Evolutionary conservation across 257 asterid species (phyloP).

Genomic region (Leonotis leonurus): DNA sequence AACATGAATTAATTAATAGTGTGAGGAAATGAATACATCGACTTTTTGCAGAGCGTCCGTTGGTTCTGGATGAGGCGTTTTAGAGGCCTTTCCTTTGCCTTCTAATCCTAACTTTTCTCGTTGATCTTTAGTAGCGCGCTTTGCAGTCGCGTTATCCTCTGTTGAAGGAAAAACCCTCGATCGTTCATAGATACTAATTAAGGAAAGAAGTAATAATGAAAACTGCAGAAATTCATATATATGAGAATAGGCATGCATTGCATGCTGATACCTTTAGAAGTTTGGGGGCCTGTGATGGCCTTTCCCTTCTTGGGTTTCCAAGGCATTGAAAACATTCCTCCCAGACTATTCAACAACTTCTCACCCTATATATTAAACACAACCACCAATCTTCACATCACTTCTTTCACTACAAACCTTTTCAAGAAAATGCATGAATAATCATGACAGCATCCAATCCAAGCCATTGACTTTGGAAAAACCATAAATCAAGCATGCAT

Average conservation of each 20-base stretch:
- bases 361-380: conserved; percentile 63
- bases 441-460: too few relatives aligned
- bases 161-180: conserved; percentile 10
- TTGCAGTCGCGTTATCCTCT: conserved; percentile 52
- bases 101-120: conserved; percentile 69
- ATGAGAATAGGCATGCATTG: too few relatives aligned
- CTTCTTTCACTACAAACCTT: too few relatives aligned
- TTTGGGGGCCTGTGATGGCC: conserved; percentile 60
- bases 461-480: too few relatives aligned
- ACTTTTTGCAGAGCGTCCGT: conserved; percentile 65
- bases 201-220: conserved; percentile 12
- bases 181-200: not conserved
- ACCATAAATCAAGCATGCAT: too few relatives aligned
- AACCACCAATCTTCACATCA: not conserved
- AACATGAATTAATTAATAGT: too few relatives aligned
- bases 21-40: conserved; percentile 36
- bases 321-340: conserved; percentile 94
- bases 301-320: conserved; percentile 85
- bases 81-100: conserved; percentile 42
- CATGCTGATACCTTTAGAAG: conserved; percentile 78
- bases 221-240: not conserved
- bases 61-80: conserved; percentile 67
- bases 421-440: not conserved
- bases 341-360: conserved; percentile 78
- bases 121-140: conserved; percentile 42